Conservation (phyloP, 805 yeast species). For the Wickerhamiella allomyrinae region DNA sequence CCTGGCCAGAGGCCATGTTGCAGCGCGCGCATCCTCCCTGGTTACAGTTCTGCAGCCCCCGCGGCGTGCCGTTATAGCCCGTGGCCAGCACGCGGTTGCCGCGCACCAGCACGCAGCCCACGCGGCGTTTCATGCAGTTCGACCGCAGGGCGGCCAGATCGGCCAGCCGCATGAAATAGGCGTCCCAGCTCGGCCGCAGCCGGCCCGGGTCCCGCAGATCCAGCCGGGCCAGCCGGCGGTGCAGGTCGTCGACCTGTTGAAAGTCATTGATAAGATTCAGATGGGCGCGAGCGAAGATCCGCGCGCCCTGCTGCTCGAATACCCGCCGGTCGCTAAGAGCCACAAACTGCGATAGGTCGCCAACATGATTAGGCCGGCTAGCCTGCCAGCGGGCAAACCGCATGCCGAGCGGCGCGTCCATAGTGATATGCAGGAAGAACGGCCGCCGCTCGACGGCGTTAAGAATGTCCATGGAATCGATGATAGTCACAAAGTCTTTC, state of each 20-base stretch:
- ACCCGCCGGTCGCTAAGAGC: slow-evolving; percentile 22
- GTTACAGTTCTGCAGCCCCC: slow-evolving; percentile 74
- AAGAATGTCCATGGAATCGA: slow-evolving; percentile 32
- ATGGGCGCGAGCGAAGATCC: slow-evolving; percentile 32
- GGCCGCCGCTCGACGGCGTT: slow-evolving; percentile 50
- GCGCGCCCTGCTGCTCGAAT: slow-evolving; percentile 25
- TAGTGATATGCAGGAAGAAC: slow-evolving; percentile 63
- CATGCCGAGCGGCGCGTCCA: slow-evolving; percentile 54
- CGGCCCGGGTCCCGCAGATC: slow-evolving; percentile 40
- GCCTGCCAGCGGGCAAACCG: slow-evolving; percentile 24
- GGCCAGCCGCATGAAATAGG: slow-evolving; percentile 87
- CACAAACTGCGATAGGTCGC: slow-evolving; percentile 27
- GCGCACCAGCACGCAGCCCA: slow-evolving; percentile 87
- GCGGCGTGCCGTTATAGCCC: slow-evolving; percentile 96
- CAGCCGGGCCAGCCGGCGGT: slow-evolving; percentile 28
- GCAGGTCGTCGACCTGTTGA: slow-evolving; percentile 26
- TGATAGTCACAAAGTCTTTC: slow-evolving; percentile 41
- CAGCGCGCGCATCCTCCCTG: slow-evolving; percentile 94
- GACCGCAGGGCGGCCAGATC: slow-evolving; percentile 84
- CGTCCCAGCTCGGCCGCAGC: slow-evolving; percentile 88
- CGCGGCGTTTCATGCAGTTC: slow-evolving; percentile 94
- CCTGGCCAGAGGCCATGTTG: slow-evolving; percentile 46
- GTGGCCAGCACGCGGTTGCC: slow-evolving; percentile 83
- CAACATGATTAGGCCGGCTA: slow-evolving; percentile 7
- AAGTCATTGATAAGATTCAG: slow-evolving; percentile 44